Percentiles rank a stretch among this genome's conserved stretches.
Conservation (phyloP, 1,284 basidiomycete species). For the Leccinum solheimii region DNA sequence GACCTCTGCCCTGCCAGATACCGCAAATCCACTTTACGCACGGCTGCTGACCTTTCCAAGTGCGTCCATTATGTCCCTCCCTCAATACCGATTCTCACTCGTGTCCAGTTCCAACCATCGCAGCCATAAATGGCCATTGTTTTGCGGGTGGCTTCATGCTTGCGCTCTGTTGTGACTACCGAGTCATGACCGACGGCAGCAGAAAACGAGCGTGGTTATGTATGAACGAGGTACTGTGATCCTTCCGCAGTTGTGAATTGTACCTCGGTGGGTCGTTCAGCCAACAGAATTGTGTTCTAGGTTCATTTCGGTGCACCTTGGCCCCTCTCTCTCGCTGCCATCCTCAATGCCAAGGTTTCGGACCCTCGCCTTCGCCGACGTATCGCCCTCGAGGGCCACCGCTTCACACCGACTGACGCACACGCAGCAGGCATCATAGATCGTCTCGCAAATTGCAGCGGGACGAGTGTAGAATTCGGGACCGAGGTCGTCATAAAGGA, state of each 20-base stretch:
- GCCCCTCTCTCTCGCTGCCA: conserved; percentile 69
- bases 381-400: conserved; percentile 80
- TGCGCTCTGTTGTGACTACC: conserved; percentile 83
- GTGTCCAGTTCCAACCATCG: conserved; percentile 72
- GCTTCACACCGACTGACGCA: conserved; percentile 79
- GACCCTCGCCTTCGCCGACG: conserved; percentile 66
- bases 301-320: conserved; percentile 81
- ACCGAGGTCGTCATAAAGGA: conserved; percentile 62
- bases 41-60: conserved; percentile 70
- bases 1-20: conserved; percentile 37
- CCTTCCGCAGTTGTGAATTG: background rate
- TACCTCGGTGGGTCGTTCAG: background rate
- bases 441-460: conserved; percentile 54
- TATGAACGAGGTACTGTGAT: conserved; percentile 81
- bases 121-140: conserved; percentile 89
- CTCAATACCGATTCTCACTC: conserved; percentile 2
- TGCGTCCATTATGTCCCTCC: conserved; percentile 36
- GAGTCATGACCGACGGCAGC: conserved; percentile 83
- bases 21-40: conserved; percentile 53
- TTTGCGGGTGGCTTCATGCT: conserved; percentile 88
- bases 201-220: conserved; percentile 80
- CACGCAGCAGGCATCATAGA: conserved; percentile 72
- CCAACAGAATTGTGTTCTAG: conserved; percentile 39
- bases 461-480: conserved; percentile 34
- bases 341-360: conserved; percentile 69